These are phyloP conservation scores for Psilocybe sp. DNA, from an alignment of 768 basidiomycete genomes.

Conservation along the genomic window DNA sequence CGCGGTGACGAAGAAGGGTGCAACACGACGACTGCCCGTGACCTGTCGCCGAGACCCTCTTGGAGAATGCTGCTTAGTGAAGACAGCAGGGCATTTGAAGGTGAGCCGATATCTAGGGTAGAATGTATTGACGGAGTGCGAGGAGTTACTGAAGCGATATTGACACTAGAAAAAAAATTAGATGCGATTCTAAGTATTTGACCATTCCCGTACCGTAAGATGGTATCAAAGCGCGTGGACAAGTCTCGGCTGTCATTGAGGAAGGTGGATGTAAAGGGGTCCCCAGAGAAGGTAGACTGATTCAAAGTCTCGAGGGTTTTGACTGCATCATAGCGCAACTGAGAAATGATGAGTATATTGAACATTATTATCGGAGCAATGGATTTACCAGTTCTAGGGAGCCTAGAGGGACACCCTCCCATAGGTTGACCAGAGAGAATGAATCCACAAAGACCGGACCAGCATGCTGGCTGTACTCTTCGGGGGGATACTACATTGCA, in stretches of 20 bases:
- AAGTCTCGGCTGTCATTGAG: conserved; percentile 68
- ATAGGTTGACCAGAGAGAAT: conserved; percentile 70
- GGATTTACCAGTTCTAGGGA: conserved; percentile 72
- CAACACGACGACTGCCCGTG: conserved; percentile 60
- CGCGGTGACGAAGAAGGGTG: conserved; percentile 45
- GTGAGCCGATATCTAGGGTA: conserved; percentile 59
- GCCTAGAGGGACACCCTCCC: conserved; percentile 71
- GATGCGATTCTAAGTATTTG: not conserved
- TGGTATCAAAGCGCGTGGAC: conserved; percentile 67
- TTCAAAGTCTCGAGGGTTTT: conserved; percentile 69
- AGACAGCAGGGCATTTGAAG: conserved; percentile 51
- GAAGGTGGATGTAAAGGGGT: conserved; percentile 72
- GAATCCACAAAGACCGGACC: conserved; percentile 76
- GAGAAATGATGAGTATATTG: not conserved
- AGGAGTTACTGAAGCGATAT: conserved; percentile 47
- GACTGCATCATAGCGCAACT: conserved; percentile 77
- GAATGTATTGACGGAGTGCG: conserved; percentile 40
- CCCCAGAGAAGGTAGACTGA: conserved; percentile 38
- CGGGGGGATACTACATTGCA: conserved; percentile 46
- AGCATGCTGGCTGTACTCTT: conserved; percentile 50
- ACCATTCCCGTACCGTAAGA: conserved; percentile 51
- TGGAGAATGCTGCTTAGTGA: conserved; percentile 50
- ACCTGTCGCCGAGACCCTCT: conserved; percentile 72
- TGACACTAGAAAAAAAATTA: conserved; percentile 39
- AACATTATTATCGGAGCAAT: not conserved